Conservation (phyloP, 176 grass and related monocot species). For the Musa itinerans region DNA sequence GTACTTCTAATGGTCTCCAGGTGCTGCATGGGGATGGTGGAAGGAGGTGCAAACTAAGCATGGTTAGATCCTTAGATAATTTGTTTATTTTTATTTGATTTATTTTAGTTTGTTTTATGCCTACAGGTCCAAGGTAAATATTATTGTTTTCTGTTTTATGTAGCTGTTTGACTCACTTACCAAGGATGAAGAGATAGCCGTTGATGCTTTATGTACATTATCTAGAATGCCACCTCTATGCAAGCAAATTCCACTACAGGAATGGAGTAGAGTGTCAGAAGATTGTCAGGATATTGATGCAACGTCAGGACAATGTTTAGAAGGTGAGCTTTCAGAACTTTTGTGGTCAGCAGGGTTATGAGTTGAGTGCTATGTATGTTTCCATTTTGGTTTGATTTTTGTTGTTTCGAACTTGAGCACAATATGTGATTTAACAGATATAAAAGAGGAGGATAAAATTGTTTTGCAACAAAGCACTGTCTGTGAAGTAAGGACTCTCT, state of each 20-base stretch:
- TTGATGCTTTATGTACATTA: conserved; percentile 40
- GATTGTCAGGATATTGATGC: conserved; percentile 16
- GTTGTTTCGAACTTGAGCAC: not conserved
- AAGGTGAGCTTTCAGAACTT: conserved; percentile 26
- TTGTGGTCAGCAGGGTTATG: not conserved
- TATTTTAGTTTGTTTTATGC: not conserved
- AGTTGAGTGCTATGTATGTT: not conserved
- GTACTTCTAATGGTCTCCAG: conserved; percentile 32
- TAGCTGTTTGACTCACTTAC: conserved; percentile 31
- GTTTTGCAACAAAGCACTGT: not conserved
- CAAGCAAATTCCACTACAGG: conserved; percentile 5
- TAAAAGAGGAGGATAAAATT: not conserved
- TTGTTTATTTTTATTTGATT: not conserved
- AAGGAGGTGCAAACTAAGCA: conserved; percentile 19
- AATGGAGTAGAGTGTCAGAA: conserved; percentile 3
- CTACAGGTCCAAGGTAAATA: not conserved
- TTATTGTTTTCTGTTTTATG: conserved; percentile 12
- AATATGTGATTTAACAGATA: not conserved
- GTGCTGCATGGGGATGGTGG: not conserved
- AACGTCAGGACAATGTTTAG: conserved; percentile 24
- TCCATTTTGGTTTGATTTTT: not conserved
- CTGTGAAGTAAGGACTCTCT: not conserved
- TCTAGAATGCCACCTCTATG: conserved; percentile 15
- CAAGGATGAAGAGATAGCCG: conserved; percentile 46
- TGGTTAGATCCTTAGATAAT: conserved; percentile 6